phyloP scores from a whole-genome alignment of 177 flowering plant species.

The Vitis hybrid region DNA sequence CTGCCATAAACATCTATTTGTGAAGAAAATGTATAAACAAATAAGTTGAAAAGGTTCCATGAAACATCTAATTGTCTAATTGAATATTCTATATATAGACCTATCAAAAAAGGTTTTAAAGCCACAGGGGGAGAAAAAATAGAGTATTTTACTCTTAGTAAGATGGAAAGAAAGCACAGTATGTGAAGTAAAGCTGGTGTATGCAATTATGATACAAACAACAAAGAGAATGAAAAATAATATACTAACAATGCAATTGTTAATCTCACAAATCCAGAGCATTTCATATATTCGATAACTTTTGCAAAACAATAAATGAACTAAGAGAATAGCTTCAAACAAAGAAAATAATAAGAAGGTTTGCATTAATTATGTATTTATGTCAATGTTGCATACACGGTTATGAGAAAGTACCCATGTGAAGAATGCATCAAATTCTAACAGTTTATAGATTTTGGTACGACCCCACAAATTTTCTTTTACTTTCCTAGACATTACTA shows the following conservation, averaged over 20 bases:
- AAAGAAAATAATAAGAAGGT: background rate
- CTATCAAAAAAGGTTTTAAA: background rate
- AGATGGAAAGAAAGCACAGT: too few species aligned
- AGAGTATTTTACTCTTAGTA: too few species aligned
- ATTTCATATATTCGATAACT: background rate
- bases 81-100: background rate
- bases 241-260: background rate
- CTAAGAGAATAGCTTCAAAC: background rate
- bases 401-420: too few species aligned
- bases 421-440: too few species aligned
- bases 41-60: background rate
- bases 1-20: conserved; percentile 39
- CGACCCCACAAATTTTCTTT: too few species aligned
- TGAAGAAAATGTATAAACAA: background rate
- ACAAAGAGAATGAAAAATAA: background rate
- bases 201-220: background rate
- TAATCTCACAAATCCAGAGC: background rate
- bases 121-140: too few species aligned
- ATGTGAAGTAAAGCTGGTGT: background rate
- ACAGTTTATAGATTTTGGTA: too few species aligned
- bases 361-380: background rate
- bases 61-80: too few species aligned
- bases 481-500: too few species aligned
- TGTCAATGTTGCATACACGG: too few species aligned
- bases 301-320: background rate